Evolutionary conservation across 1,139 yeast species (phyloP).

Genomic region (Blastobotrys indianensis): DNA sequence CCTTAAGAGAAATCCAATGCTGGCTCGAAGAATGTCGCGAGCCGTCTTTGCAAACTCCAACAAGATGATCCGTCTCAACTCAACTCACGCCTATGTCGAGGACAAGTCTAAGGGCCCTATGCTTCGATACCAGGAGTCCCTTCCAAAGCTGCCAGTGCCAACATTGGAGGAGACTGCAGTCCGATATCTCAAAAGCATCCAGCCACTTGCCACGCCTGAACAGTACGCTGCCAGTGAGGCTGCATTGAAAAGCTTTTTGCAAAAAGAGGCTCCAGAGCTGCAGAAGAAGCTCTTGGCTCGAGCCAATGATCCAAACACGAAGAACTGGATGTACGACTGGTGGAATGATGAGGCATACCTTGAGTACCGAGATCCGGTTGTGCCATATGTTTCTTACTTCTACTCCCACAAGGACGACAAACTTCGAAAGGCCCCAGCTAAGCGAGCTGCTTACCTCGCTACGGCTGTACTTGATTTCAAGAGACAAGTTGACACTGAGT

Average conservation of each 20-base stretch:
- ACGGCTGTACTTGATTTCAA: conserved; percentile 39
- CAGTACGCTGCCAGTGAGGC: conserved; percentile 54
- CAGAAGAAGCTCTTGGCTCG: conserved; percentile 60
- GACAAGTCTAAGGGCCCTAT: conserved; percentile 56
- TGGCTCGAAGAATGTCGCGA: conserved; percentile 13
- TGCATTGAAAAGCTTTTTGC: conserved; percentile 60
- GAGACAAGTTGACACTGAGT: conserved; percentile 33
- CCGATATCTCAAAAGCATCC: conserved; percentile 64
- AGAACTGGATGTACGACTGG: conserved; percentile 88
- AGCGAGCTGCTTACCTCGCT: conserved; percentile 62
- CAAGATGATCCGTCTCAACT: conserved; percentile 24
- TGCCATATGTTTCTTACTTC: conserved; percentile 89
- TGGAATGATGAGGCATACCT: conserved; percentile 96
- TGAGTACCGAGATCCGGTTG: conserved; percentile 87
- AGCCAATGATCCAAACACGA: conserved; percentile 48
- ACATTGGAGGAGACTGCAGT: conserved; percentile 63
- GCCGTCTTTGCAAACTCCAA: conserved; percentile 9
- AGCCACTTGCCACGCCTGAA: conserved; percentile 55
- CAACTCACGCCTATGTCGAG: conserved; percentile 33
- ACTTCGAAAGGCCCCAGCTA: conserved; percentile 57
- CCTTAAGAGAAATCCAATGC: conserved; percentile 3
- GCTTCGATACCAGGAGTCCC: conserved; percentile 62
- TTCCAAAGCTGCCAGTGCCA: conserved; percentile 90
- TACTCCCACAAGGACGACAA: conserved; percentile 69
- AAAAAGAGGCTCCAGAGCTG: conserved; percentile 60